A percentile compares a stretch with the other conserved stretches of the same genome.
These are phyloP conservation scores for Ophiorrhiza pumila DNA, from an alignment of 257 asterid genomes.

Conservation along the genomic window DNA sequence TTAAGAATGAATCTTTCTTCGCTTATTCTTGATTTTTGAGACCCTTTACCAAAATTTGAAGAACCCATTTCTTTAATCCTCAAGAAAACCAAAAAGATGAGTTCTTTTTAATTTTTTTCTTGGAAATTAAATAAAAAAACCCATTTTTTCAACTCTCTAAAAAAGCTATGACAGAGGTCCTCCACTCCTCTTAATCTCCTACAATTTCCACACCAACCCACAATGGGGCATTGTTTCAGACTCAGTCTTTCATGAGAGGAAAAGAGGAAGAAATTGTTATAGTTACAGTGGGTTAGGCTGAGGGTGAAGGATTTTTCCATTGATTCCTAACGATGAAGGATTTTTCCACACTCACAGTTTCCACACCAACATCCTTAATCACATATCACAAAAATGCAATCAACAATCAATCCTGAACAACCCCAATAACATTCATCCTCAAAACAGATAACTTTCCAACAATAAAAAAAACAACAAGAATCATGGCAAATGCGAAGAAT, in stretches of 20 bases:
- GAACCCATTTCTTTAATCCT: slow-evolving; percentile 23
- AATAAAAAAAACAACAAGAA: no score
- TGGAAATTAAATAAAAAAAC: background rate
- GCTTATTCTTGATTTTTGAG: background rate
- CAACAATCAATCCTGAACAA: no score
- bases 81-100: background rate
- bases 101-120: background rate
- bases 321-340: no score
- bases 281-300: slow-evolving; percentile 12
- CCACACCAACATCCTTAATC: no score
- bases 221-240: slow-evolving; percentile 60
- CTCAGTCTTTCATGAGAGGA: slow-evolving; percentile 36
- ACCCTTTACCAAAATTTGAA: slow-evolving; percentile 13
- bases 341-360: no score
- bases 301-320: no score
- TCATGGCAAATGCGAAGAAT: no score
- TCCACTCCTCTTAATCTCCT: slow-evolving; percentile 83
- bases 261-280: slow-evolving; percentile 20
- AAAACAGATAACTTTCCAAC: no score
- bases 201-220: slow-evolving; percentile 72
- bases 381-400: no score
- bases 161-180: slow-evolving; percentile 83
- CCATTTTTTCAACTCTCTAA: slow-evolving; percentile 12
- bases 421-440: no score
- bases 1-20: slow-evolving; percentile 14